Evolutionary conservation across 371 early-diverging fungal species (phyloP), one percentile per base, ranked within the genome.

Genomic region (Saksenaea vasiformis): DNA sequence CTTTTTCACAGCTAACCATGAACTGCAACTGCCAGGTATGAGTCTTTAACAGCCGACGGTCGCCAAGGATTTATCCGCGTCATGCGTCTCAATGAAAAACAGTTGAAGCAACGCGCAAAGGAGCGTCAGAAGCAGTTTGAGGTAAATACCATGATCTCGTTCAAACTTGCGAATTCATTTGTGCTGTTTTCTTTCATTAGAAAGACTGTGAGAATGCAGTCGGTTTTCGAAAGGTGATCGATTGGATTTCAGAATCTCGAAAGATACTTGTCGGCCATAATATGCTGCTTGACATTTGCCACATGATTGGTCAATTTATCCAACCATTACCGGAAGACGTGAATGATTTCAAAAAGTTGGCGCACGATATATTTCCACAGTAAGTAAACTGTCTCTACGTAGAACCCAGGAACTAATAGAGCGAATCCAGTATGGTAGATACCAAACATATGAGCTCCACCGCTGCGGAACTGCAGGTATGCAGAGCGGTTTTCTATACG

Each of bases 251-350:
- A 24, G 77, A 73, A 15, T 80, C 86, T 3, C 74, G 82, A 31
- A 93, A 93, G 62, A 87, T 89, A 1, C 71, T 95, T 7, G 82
- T 93, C 3, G 96, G 94, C 3, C 96, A 95, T 65, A 95, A 95
- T 71, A 83, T 92, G 86, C 76, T 90, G 9, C 76, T 93, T 39
- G 95, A 95, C 69, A 68, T 94, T 5, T 86, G 87, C 28, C 93
- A 93, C 54, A 82, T 91, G 2, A 76, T 85, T 56, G 79, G 85
- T 0, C 89, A 91, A 60, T 94, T 95, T 70, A 73, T 87, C 43
- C 69, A 80, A 26, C 82, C 81, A 8, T 75, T 95, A n/a, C 94
- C 95, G 3, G 79, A 78, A 0, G 76, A 80, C 5, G 68, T 90
- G 3, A 58, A 66, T 0, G 90, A 85, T 10, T 93, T 90, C 73